These are phyloP conservation scores for Salvia hispanica DNA, from an alignment of 257 asterid species.

Conservation along the genomic window DNA sequence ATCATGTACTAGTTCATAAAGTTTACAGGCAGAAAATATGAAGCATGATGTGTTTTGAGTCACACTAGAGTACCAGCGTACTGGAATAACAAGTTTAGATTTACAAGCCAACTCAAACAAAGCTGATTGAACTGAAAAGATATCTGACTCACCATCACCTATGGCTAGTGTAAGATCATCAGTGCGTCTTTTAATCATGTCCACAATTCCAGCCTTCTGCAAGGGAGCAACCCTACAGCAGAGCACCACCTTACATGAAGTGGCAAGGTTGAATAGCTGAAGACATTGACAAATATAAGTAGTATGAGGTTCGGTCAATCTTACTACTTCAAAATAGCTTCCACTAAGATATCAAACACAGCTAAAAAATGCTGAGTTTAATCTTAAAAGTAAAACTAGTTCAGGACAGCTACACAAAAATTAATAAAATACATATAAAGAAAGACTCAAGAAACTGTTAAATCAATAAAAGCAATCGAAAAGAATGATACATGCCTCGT, in stretches of 20 bases:
- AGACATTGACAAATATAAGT: conserved; percentile 35
- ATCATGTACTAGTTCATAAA: conserved; percentile 19
- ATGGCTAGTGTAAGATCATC: conserved; percentile 98
- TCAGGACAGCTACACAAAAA: conserved; percentile 10
- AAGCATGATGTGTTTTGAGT: conserved; percentile 18
- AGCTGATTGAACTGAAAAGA: conserved; percentile 20
- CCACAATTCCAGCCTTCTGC: conserved; percentile 99
- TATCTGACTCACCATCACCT: conserved; percentile 84
- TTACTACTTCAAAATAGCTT: conserved; percentile 17
- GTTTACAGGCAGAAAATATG: conserved; percentile 5
- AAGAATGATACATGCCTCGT: conserved; percentile 58
- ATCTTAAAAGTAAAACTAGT: conserved; percentile 28
- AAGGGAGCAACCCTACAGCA: conserved; percentile 98
- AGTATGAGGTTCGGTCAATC: conserved; percentile 38
- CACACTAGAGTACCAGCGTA: conserved; percentile 18
- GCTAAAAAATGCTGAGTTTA: conserved; percentile 10
- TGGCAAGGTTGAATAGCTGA: conserved; percentile 95
- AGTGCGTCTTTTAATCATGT: conserved; percentile 83
- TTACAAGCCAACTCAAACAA: conserved; percentile 40
- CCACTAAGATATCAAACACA: conserved; percentile 17
- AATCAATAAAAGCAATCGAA: conserved; percentile 11
- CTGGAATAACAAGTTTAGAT: conserved; percentile 39
- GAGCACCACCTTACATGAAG: conserved; percentile 80
- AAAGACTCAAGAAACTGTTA: conserved; percentile 1
- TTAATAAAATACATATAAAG: background rate